Base-by-base conservation (phyloP, 2,329 filamentous ascomycete genomes). In the Cladosporium sp. region DNA sequence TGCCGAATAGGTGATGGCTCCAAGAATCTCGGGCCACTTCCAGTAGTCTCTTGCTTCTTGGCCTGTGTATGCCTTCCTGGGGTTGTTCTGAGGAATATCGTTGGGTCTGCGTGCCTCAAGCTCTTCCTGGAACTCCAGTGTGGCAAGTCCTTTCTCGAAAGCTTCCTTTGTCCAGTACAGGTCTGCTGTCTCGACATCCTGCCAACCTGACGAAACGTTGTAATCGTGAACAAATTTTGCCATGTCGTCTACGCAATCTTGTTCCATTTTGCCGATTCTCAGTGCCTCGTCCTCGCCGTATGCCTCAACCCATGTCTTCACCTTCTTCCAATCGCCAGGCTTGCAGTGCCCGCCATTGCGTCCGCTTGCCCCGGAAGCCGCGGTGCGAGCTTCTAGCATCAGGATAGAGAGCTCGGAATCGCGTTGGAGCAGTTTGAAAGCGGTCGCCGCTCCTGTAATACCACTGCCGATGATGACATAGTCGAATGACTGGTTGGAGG, bases 131-230 rank as follows among this genome's bases (percentile, higher is more conserved):
- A n/a, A 63, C 4, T 63, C 49, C 25, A 63, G 1, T 8, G 46
- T 46, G 5, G 26, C 48, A 14, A 34, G 16, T 3, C 23, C 60
- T 6, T 63, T 18, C 10, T 73, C 71, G 76, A 81, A 83, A 58
- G 81, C 76, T 10, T 65, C 72, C 21, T 76, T 66, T 65, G 87
- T 84, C 71, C 87, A 88, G 34, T 88, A 77, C 2, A 88, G 76
- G 72, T 89, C 86, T 2, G 87, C 80, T 0, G 87, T 89, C 26
- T 81, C 77, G 68, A 85, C 83, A 11, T 80, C 72, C 43, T 76
- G 71, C 58, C 80, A 82, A 70, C 88, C 86, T 70, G 85, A 81
- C 13, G 76, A 72, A 34, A 87, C 83, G 5, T 67, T 68, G 64
- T 87, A 74, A 21, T 80, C 75, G 5, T 73, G 72, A 0, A 85